Evolutionary conservation across 441 rosid genomes (phyloP).

Genomic region (Corymbia citriodora): DNA sequence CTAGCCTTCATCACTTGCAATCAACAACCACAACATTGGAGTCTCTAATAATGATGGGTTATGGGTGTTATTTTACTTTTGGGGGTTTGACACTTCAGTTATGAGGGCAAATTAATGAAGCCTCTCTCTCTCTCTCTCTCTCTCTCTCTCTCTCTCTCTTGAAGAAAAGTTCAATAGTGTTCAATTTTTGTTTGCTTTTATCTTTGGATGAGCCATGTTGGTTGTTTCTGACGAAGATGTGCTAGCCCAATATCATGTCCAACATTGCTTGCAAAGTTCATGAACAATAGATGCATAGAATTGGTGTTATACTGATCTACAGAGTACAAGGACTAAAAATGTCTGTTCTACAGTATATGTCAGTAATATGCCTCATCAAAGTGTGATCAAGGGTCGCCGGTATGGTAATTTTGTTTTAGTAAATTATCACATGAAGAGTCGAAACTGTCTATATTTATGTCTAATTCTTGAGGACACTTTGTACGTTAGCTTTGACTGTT

Average conservation of each 20-base stretch:
- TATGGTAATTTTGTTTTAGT: not conserved
- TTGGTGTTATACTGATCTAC: not conserved
- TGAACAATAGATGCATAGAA: not conserved
- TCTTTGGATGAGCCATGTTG: not conserved
- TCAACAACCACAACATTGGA: not conserved
- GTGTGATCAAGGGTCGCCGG: not conserved
- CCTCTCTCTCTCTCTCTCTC: not conserved
- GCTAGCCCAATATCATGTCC: not conserved
- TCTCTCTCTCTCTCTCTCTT: rapidly evolving
- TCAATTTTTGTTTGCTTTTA: not conserved
- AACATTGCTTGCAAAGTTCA: not conserved
- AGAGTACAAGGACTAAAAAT: not conserved
- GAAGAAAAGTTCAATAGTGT: not conserved
- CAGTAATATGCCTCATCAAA: not conserved
- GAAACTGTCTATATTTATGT: not conserved
- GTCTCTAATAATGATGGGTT: not conserved
- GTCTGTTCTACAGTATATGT: not conserved
- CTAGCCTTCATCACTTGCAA: not conserved
- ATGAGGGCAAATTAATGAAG: not conserved
- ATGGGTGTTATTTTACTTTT: not conserved
- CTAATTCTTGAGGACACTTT: not conserved
- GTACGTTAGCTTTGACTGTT: not conserved
- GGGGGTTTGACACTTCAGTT: not conserved
- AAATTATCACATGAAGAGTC: not conserved
- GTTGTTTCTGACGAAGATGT: not conserved